Evolutionary conservation across 2,329 filamentous ascomycete species (phyloP).

Genomic region (Catunica adiposa): DNA sequence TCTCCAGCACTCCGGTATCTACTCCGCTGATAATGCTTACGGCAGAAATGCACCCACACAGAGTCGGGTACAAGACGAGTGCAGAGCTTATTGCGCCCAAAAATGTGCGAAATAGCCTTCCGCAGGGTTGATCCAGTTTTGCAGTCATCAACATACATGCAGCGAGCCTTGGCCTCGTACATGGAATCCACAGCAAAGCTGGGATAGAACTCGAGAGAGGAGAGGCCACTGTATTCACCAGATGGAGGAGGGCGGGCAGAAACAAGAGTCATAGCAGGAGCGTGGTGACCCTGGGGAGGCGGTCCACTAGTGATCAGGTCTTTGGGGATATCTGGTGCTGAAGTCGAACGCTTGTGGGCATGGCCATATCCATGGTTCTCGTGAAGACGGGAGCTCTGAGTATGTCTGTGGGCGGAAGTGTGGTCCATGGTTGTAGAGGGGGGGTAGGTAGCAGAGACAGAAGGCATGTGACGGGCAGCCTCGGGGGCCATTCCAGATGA

Average conservation of each 20-base stretch:
- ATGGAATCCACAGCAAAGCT: slow-evolving; percentile 13
- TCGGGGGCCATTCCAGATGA: slow-evolving; percentile 4
- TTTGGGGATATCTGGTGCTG: slow-evolving; percentile 13
- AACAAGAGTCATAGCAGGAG: neutral
- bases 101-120: slow-evolving; percentile 67
- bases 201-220: slow-evolving; percentile 12
- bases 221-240: slow-evolving; percentile 9
- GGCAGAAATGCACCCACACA: slow-evolving; percentile 62
- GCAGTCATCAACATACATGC: slow-evolving; percentile 26
- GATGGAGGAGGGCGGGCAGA: neutral
- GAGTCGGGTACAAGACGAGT: slow-evolving; percentile 52
- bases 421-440: neutral
- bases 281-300: neutral
- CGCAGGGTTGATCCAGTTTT: slow-evolving; percentile 44
- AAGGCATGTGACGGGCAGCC: slow-evolving; percentile 2
- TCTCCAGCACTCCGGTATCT: slow-evolving; percentile 50
- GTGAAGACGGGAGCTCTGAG: slow-evolving; percentile 6
- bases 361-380: slow-evolving; percentile 12
- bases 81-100: slow-evolving; percentile 66
- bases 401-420: slow-evolving; percentile 2
- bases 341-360: slow-evolving; percentile 13
- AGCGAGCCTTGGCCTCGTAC: slow-evolving; percentile 13
- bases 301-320: slow-evolving; percentile 7
- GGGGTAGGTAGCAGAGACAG: slow-evolving; percentile 6
- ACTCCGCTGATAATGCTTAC: slow-evolving; percentile 67